These are phyloP conservation scores for Agrocybe praecox DNA, from an alignment of 768 basidiomycete genomes.

Conservation along the genomic window DNA sequence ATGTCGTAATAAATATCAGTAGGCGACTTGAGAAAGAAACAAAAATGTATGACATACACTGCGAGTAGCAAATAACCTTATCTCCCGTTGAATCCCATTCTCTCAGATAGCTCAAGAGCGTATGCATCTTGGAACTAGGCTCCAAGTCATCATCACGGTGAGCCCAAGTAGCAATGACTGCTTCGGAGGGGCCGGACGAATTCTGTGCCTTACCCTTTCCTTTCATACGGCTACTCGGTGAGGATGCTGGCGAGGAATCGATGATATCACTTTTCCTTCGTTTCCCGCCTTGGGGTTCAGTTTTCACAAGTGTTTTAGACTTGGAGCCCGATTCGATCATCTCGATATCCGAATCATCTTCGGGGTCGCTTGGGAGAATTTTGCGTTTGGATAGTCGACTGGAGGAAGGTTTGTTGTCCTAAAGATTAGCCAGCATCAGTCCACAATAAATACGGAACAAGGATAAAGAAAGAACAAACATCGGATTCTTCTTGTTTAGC, in stretches of 20 bases:
- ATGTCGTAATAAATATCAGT: slow-evolving; percentile 1
- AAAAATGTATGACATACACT: slow-evolving; percentile 49
- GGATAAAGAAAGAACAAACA: not conserved
- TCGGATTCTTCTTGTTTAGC: slow-evolving; percentile 16
- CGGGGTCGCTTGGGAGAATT: slow-evolving; percentile 33
- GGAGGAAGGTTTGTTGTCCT: not conserved
- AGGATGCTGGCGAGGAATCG: slow-evolving; percentile 2
- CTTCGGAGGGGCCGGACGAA: slow-evolving; percentile 41
- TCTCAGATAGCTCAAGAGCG: slow-evolving; percentile 55
- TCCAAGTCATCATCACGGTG: slow-evolving; percentile 64
- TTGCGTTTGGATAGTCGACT: slow-evolving; percentile 22
- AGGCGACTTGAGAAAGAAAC: not conserved
- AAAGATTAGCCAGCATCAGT: slow-evolving; percentile 14
- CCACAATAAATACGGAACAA: not conserved
- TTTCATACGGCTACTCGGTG: slow-evolving; percentile 18
- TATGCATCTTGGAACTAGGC: slow-evolving; percentile 70
- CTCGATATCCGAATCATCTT: slow-evolving; percentile 24
- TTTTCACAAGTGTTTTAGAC: not conserved
- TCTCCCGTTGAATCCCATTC: slow-evolving; percentile 63
- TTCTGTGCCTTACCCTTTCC: slow-evolving; percentile 27
- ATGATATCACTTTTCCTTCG: slow-evolving; percentile 13
- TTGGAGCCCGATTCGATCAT: slow-evolving; percentile 8
- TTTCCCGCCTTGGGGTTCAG: slow-evolving; percentile 15
- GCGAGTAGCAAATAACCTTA: slow-evolving; percentile 73
- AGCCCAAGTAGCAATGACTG: slow-evolving; percentile 55